Evolutionary conservation across 352 stramenopile genomes (phyloP), one percentile per base, ranked within the genome.

Genomic region (Aphanomyces stellatus): DNA sequence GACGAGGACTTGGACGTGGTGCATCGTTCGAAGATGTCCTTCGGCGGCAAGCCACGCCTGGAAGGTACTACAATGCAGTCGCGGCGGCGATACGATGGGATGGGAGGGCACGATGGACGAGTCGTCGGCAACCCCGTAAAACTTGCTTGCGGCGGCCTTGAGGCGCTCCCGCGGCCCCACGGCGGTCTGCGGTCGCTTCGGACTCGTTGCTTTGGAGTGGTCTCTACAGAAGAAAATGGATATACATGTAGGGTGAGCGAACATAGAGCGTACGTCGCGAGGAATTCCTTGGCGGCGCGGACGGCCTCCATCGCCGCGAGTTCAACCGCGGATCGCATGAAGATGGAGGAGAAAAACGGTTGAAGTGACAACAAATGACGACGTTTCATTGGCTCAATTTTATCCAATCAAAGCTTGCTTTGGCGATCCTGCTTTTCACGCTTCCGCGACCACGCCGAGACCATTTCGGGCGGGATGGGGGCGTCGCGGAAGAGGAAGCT

Each of bases 401-500:
- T 57, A 57, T 57, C 49, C 25, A 57, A 40, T 59, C 25, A 67
- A 10, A 67, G 60, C 34, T 67, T 67, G 37, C 60, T 56, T 60
- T 71, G 72, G 67, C 80, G 74, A 46, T 75, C 76, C 74, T 92
- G 85, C 73, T 88, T 79, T 67, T 86, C 80, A 82, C 90, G 82
- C 25, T 74, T 66, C 72, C 92, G 88, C 51, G 85, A 96, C 82
- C 88, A 90, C 25, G 55, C 48, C 31, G 79, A 79, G 31, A 96
- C 78, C 56, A 77, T 76, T 67, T 90, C 83, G 51, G 82, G 84
- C 1, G 78, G 73, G 73, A 95, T 82, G 10, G 85, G 61, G 10
- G 83, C 82, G 19, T 79, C 72, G 69, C 88, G 89, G 72, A 76
- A 90, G 43, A 96, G 70, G 73, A 93, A 96, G 53, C 86, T 69